Percentiles rank a stretch among this genome's conserved stretches.
Evolutionary conservation across 2,329 filamentous ascomycete species (phyloP).

Genomic region (Calycina marina): DNA sequence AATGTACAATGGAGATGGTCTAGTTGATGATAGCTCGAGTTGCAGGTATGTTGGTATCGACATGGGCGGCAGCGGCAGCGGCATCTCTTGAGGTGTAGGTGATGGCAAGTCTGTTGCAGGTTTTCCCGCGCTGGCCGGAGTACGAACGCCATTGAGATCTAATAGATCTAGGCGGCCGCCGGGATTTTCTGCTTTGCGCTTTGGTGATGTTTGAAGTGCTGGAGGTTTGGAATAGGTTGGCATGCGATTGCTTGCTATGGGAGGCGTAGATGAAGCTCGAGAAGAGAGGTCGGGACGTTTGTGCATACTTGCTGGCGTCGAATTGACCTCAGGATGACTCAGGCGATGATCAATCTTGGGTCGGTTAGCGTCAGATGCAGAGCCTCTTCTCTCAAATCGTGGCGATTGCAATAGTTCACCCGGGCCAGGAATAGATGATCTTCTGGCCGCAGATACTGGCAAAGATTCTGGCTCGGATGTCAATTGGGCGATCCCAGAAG

Average conservation of each 20-base stretch:
- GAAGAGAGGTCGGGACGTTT: slow-evolving; percentile 16
- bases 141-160: slow-evolving; percentile 14
- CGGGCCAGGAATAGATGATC: slow-evolving; percentile 22
- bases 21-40: slow-evolving; percentile 45
- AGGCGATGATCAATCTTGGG: slow-evolving; percentile 5
- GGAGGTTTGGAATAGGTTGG: slow-evolving; percentile 12
- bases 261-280: slow-evolving; percentile 16
- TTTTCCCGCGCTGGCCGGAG: slow-evolving; percentile 4
- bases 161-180: slow-evolving; percentile 15
- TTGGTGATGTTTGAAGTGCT: slow-evolving; percentile 15
- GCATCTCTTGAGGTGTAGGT: slow-evolving; percentile 28
- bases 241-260: slow-evolving; percentile 9
- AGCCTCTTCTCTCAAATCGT: slow-evolving; percentile 8
- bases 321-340: not conserved
- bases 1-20: slow-evolving; percentile 52
- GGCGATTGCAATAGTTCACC: too few relatives aligned
- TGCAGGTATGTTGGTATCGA: slow-evolving; percentile 51
- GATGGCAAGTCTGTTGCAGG: slow-evolving; percentile 12
- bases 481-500: slow-evolving; percentile 42
- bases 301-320: slow-evolving; percentile 5
- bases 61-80: slow-evolving; percentile 50
- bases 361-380: slow-evolving; percentile 12
- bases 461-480: slow-evolving; percentile 42
- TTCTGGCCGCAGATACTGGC: slow-evolving; percentile 33
- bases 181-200: slow-evolving; percentile 13